Evolutionary conservation across 2,329 filamentous ascomycete species (phyloP).

Genomic region (Corinectria fuckeliana): DNA sequence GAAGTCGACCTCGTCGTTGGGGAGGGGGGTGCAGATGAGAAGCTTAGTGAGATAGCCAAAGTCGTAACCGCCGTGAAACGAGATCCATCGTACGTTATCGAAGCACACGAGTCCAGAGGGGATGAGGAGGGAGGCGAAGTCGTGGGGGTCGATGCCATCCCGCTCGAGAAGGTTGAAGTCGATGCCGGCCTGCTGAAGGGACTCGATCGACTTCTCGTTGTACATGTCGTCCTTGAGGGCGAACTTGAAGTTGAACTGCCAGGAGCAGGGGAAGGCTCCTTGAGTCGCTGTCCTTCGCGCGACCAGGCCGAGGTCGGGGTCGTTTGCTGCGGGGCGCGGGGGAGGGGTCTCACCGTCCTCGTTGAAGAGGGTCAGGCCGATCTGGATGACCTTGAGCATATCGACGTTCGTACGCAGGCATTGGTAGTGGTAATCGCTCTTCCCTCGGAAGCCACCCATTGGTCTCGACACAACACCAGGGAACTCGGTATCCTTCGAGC

Average conservation of each 20-base stretch:
- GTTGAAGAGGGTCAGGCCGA: constrained; percentile 93
- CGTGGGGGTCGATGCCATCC: constrained; percentile 87
- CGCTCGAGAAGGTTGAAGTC: constrained; percentile 85
- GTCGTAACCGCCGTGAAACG: constrained; percentile 97
- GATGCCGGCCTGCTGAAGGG: constrained; percentile 89
- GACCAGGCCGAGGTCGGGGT: constrained; percentile 46
- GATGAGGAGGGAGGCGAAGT: constrained; percentile 89
- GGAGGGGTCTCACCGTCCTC: constrained; percentile 87
- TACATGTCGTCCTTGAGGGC: constrained; percentile 97
- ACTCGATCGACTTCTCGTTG: constrained; percentile 91
- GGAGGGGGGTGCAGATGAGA: constrained; percentile 80
- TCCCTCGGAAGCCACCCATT: constrained; percentile 92
- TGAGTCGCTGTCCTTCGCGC: constrained; percentile 50
- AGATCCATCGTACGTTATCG: constrained; percentile 92
- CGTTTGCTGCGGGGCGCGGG: constrained; percentile 62
- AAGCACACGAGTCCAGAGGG: constrained; percentile 90
- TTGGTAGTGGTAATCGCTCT: constrained; percentile 98
- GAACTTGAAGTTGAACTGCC: constrained; percentile 99
- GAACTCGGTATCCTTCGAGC: constrained; percentile 87
- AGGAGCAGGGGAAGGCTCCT: constrained; percentile 79
- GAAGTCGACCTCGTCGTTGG: constrained; percentile 89
- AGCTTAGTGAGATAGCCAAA: constrained; percentile 98
- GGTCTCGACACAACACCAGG: constrained; percentile 96
- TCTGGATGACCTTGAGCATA: constrained; percentile 95
- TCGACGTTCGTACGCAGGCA: constrained; percentile 97